These are phyloP conservation scores for Nitzschia sp. DNA, from an alignment of 108 stramenopile species.

Conservation along the genomic window DNA sequence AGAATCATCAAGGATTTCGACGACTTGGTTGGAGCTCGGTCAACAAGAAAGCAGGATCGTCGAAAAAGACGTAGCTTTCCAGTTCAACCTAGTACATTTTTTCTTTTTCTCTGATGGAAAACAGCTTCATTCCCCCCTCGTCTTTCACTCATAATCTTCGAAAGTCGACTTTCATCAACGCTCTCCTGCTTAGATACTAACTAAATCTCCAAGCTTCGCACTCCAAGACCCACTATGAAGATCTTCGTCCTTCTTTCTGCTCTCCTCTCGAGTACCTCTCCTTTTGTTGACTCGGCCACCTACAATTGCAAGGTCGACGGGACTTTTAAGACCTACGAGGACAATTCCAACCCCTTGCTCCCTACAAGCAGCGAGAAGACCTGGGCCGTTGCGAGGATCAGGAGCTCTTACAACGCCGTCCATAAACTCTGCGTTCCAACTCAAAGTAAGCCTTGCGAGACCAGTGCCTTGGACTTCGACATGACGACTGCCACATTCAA, in stretches of 20 bases:
- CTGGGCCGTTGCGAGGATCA: not conserved
- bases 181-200: not conserved
- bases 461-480: no score
- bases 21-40: no score
- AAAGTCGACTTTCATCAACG: not conserved
- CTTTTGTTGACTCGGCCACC: not conserved
- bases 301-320: slow-evolving; percentile 6
- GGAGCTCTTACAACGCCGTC: slow-evolving; percentile 4
- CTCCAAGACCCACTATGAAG: not conserved
- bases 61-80: not conserved
- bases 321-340: not conserved
- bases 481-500: no score
- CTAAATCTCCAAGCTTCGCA: not conserved
- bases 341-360: not conserved
- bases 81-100: not conserved
- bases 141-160: not conserved
- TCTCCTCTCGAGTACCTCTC: not conserved
- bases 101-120: not conserved
- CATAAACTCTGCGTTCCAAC: no score
- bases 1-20: no score
- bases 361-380: not conserved
- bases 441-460: no score
- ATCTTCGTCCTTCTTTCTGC: not conserved
- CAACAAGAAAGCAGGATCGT: not conserved
- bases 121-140: not conserved